Base-by-base conservation (phyloP, 2,329 filamentous ascomycete species). In the Claviceps africana region DNA sequence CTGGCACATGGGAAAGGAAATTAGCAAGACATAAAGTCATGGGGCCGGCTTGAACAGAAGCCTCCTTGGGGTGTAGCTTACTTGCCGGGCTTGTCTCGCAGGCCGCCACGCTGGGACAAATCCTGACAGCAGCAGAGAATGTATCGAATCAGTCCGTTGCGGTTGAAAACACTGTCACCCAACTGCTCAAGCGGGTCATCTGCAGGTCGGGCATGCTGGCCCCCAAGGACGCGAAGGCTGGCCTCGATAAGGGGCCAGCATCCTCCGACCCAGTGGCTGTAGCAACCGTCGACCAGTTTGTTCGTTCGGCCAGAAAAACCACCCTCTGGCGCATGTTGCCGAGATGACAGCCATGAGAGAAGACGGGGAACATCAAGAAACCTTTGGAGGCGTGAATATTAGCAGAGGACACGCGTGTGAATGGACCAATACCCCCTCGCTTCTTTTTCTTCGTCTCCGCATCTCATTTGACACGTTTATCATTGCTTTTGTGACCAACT, bases 261-360 rank as follows among this genome's bases (percentile, higher is more conserved):
- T 51, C 86, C 86, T 51, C 93, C 93, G 35, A 95, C 85, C 93
- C 93, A 98, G 69, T 96, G 91, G 65, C 88, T 95, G 72, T 98
- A 98, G 71, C 93, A 98, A 46, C 91, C 93, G 67, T 98, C 93
- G 33, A 97, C 93, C 33, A 98, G 77, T 71, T 98, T 98, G 75
- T 97, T 97, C 30, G 91, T 95, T 59, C 93, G 85, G 55, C 93
- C 93, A 42, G 88, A 86, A 64, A 95, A 90, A 37, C 93, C 93
- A 57, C 90, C 90, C 67, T 97, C 93, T 3, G 91, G 93, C 31
- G 83, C 82, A 65, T 91, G 86, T 67, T 98, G 93, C 54, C 89
- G 83, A 45, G 87, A 82, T 8, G 88, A 91, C 40, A 98, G 79
- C 89, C 93, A 98, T 55, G 84, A 82, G 47, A 93, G 76, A 51